Conservation (phyloP, 495 filamentous ascomycete genomes). For the Penicillium cosmopolitanum region DNA sequence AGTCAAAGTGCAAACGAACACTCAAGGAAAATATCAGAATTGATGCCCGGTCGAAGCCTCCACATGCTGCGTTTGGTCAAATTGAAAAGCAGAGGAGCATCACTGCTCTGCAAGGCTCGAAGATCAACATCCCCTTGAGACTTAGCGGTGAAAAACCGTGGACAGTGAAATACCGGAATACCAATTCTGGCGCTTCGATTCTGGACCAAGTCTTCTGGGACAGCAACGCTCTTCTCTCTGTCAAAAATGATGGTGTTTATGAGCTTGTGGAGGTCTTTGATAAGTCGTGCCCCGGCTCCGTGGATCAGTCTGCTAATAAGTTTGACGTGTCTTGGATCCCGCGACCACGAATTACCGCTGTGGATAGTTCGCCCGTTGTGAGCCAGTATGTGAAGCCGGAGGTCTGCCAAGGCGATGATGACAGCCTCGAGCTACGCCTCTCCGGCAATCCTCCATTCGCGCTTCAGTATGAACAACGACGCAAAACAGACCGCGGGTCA, state of each 20-base stretch:
- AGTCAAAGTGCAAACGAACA: conserved; percentile 79
- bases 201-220: conserved; percentile 56
- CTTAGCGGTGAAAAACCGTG: conserved; percentile 83
- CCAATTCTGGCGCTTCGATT: conserved; percentile 45
- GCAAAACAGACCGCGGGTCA: conserved; percentile 64
- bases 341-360: conserved; percentile 70
- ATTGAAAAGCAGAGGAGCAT: conserved; percentile 75
- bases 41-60: conserved; percentile 81
- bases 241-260: conserved; percentile 71
- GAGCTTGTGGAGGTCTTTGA: conserved; percentile 78
- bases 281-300: conserved; percentile 73
- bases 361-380: conserved; percentile 62
- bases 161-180: conserved; percentile 73
- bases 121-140: conserved; percentile 75
- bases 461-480: conserved; percentile 77
- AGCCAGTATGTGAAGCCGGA: conserved; percentile 67
- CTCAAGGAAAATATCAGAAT: conserved; percentile 81
- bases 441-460: conserved; percentile 82
- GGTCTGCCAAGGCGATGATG: conserved; percentile 93
- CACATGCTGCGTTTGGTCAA: conserved; percentile 78
- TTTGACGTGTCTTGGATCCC: conserved; percentile 87
- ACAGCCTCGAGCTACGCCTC: conserved; percentile 78
- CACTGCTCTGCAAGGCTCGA: conserved; percentile 73
- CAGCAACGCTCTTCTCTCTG: conserved; percentile 71
- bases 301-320: conserved; percentile 68